Percentiles rank a stretch among this genome's conserved stretches.
Evolutionary conservation across 2,329 filamentous ascomycete genomes (phyloP).

Genomic region (Fusarium fujikuroi): DNA sequence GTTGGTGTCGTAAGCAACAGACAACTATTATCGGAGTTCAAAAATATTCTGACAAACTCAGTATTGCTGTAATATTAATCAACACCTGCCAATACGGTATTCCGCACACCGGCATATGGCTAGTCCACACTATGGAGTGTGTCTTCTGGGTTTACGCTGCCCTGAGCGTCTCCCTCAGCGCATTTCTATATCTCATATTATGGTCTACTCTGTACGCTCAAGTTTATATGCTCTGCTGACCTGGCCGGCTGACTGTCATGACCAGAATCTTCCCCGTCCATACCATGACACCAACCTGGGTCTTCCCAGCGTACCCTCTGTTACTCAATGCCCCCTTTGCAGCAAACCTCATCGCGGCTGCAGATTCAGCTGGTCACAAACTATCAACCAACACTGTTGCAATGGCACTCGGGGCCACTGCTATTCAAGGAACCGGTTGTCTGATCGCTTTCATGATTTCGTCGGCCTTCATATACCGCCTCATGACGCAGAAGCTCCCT

Average conservation of each 20-base stretch:
- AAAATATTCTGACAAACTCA: conserved; percentile 46
- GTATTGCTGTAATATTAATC: conserved; percentile 79
- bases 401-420: conserved; percentile 60
- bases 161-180: conserved; percentile 73
- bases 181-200: conserved; percentile 78
- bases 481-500: conserved; percentile 90
- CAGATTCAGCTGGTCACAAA: conserved; percentile 38
- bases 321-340: conserved; percentile 81
- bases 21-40: neutral
- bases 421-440: conserved; percentile 65
- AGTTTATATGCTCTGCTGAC: neutral
- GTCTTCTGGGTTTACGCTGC: conserved; percentile 80
- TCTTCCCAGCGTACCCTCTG: conserved; percentile 85
- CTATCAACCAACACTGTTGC: conserved; percentile 54
- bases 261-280: conserved; percentile 71
- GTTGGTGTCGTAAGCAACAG: conserved; percentile 55
- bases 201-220: conserved; percentile 67
- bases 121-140: conserved; percentile 67
- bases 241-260: neutral
- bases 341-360: conserved; percentile 62
- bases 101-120: conserved; percentile 70
- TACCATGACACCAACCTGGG: conserved; percentile 89
- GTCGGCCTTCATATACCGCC: conserved; percentile 82
- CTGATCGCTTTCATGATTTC: conserved; percentile 80
- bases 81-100: conserved; percentile 82